Conservation (phyloP, 2,329 filamentous ascomycete genomes). For the Fusarium kyushuense region DNA sequence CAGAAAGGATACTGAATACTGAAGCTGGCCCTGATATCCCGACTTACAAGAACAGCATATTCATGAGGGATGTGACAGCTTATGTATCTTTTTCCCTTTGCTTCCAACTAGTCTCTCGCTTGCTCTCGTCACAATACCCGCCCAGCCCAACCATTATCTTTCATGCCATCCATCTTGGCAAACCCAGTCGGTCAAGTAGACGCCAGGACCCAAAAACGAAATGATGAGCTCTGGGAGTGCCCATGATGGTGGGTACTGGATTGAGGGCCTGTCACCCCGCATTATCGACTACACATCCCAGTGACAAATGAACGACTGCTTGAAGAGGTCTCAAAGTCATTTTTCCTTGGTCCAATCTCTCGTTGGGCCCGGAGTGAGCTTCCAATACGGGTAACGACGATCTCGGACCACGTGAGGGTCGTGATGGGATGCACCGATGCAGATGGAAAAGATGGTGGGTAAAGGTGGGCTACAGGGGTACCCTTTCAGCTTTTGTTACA, state of each 20-base stretch:
- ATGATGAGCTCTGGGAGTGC: slow-evolving; percentile 10
- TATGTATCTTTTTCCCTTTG: slow-evolving; percentile 21
- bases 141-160: not conserved
- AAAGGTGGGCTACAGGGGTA: slow-evolving; percentile 14
- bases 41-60: slow-evolving; percentile 14
- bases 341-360: slow-evolving; percentile 30
- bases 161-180: slow-evolving; percentile 25
- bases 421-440: slow-evolving; percentile 4
- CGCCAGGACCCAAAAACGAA: slow-evolving; percentile 18
- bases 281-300: slow-evolving; percentile 30
- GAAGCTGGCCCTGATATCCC: slow-evolving; percentile 25
- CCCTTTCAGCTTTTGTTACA: slow-evolving; percentile 19
- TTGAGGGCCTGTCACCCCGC: slow-evolving; percentile 26
- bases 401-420: slow-evolving; percentile 40
- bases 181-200: slow-evolving; percentile 17
- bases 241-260: not conserved
- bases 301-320: not conserved
- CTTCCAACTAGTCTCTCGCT: slow-evolving; percentile 1
- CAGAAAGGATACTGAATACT: slow-evolving; percentile 1
- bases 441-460: slow-evolving; percentile 18
- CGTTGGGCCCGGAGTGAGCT: slow-evolving; percentile 41
- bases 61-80: slow-evolving; percentile 14
- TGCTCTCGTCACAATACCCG: slow-evolving; percentile 27
- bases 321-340: not conserved
- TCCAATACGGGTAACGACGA: slow-evolving; percentile 43